Base-by-base conservation (phyloP, 1,284 basidiomycete genomes). In the Malassezia japonica region DNA sequence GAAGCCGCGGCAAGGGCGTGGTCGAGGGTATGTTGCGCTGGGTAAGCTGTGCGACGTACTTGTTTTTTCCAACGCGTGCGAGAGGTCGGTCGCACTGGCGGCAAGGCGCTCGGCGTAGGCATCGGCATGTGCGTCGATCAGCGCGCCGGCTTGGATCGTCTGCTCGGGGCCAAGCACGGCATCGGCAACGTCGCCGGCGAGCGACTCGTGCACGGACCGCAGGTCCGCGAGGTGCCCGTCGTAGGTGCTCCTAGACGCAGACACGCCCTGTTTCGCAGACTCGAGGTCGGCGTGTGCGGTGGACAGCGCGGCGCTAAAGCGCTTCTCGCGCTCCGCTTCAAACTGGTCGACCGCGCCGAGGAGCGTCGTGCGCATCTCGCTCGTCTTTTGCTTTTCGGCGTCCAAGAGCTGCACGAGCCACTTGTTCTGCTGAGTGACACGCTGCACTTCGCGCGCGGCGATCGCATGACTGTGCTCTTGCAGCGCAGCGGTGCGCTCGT, bases 311-410 rank as follows among this genome's bases (percentile, higher is more conserved):
- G 29, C 25, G 7, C 18, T 31, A 10, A 52, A 32, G 9, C 33
- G 34, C n/a, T 23, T 20, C 21, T 40, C 39, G 21, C 45, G 50
- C 29, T 37, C 36, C 7, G 23, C 37, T 15, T 33, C 43, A 38
- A 41, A 52, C 18, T 29, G n/a, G 21, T 52, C 44, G 25, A 52
- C 25, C 10, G 37, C 43, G 0, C n/a, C 25, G 16, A 52, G 31
- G 9, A 52, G 15, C 1, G 27, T 12, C 12, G 7, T 23, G 9
- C 44, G 43, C 43, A 52, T 23, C 34, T 39, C 24, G 21, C 29
- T 33, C 10, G 44, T 31, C 24, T 46, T 6, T 8, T 46, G 33
- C 5, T 24, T 5, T 33, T 46, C 44, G 10, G 6, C n/a, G 15
- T 34, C 6, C 18, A 46, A 13, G 13, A 34, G 35, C 9, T 10